Conservation (phyloP, 1,284 basidiomycete genomes). For the Sparassis latifolia region DNA sequence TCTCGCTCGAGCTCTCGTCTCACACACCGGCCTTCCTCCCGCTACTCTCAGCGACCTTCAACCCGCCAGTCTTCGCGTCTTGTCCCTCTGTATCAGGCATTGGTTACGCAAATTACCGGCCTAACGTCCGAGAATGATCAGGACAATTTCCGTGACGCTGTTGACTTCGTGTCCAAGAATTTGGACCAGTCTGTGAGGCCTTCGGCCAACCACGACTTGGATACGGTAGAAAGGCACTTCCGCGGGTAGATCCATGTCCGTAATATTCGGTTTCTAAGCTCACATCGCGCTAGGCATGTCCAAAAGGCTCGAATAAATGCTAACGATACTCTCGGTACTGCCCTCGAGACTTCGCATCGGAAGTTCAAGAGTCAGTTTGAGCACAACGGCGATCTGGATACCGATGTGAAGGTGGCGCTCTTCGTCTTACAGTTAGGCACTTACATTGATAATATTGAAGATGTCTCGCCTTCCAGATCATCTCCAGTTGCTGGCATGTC, state of each 20-base stretch:
- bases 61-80: slow-evolving; percentile 43
- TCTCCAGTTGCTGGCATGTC: slow-evolving; percentile 59
- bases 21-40: slow-evolving; percentile 42
- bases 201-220: slow-evolving; percentile 48
- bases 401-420: slow-evolving; percentile 49
- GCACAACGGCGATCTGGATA: slow-evolving; percentile 52
- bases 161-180: slow-evolving; percentile 48
- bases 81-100: slow-evolving; percentile 43
- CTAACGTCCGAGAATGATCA: slow-evolving; percentile 30
- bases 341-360: slow-evolving; percentile 44
- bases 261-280: not conserved
- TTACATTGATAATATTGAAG: slow-evolving; percentile 26
- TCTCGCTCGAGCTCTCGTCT: slow-evolving; percentile 32
- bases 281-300: slow-evolving; percentile 26
- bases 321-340: slow-evolving; percentile 50
- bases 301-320: slow-evolving; percentile 68
- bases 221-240: slow-evolving; percentile 46
- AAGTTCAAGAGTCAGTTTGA: slow-evolving; percentile 43
- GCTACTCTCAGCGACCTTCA: slow-evolving; percentile 45
- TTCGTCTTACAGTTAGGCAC: slow-evolving; percentile 1
- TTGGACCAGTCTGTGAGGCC: slow-evolving; percentile 47
- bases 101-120: slow-evolving; percentile 49
- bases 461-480: slow-evolving; percentile 57
- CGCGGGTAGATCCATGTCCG: slow-evolving; percentile 38
- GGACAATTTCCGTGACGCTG: slow-evolving; percentile 40